A percentile compares a stretch with the other conserved stretches of the same genome.
phyloP scores from a whole-genome alignment of 768 basidiomycete genomes.

The Lanmaoa pseudosensibilis region DNA sequence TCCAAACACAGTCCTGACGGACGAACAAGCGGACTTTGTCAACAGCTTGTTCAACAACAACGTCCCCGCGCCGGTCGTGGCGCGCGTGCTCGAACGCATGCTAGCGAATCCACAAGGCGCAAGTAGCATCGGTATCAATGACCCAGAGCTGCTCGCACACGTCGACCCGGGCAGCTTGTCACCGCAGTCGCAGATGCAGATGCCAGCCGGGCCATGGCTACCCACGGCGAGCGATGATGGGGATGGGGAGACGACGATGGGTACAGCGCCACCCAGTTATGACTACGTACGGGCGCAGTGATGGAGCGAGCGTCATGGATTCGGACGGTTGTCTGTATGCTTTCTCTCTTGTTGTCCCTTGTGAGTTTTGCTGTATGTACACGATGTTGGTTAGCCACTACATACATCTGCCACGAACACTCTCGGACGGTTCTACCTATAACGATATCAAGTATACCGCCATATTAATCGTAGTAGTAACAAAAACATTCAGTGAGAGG shows the following conservation, averaged over 20 bases:
- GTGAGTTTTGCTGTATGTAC: background rate
- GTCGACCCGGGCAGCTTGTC: background rate
- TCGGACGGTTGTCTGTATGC: background rate
- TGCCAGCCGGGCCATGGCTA: constrained; percentile 24
- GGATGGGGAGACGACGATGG: constrained; percentile 32
- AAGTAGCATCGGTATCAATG: constrained; percentile 12
- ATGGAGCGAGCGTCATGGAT: background rate
- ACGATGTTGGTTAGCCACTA: background rate
- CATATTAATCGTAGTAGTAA: background rate
- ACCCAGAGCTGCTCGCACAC: constrained; percentile 13
- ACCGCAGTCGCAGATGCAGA: background rate
- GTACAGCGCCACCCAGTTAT: constrained; percentile 26
- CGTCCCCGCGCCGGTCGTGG: constrained; percentile 26
- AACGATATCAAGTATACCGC: background rate
- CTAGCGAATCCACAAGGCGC: constrained; percentile 15
- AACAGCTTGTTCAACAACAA: constrained; percentile 27
- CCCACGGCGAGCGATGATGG: constrained; percentile 41
- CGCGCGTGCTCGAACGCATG: constrained; percentile 30
- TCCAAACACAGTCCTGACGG: constrained; percentile 10
- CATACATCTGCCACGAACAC: background rate
- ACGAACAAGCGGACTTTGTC: constrained; percentile 29
- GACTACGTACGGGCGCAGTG: constrained; percentile 15
- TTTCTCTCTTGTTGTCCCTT: background rate
- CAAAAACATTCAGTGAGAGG: no score
- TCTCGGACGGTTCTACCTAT: background rate